Conservation (phyloP, 768 basidiomycete genomes). For the Leucosporidium yakuticum region DNA sequence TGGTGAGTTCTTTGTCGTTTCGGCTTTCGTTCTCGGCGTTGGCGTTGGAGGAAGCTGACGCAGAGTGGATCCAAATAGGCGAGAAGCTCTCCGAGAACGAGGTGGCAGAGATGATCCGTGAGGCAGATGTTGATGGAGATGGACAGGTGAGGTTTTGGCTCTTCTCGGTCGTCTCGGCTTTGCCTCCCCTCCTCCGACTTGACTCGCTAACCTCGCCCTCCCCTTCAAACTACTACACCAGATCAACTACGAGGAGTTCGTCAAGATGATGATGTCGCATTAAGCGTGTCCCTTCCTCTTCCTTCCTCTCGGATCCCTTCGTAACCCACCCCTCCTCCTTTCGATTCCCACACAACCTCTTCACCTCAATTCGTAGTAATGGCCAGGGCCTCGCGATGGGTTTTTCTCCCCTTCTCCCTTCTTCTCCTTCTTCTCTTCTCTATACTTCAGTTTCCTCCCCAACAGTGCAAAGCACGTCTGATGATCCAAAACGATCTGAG, state of each 20-base stretch:
- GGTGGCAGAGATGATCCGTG: constrained; percentile 94
- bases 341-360: not conserved
- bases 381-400: not conserved
- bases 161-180: not conserved
- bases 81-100: constrained; percentile 81
- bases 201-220: too few relatives aligned
- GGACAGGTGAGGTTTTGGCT: constrained; percentile 53
- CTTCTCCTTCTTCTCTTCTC: not conserved
- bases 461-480: not conserved
- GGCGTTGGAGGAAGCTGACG: not conserved
- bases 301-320: not conserved
- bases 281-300: not conserved
- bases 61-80: constrained; percentile 50
- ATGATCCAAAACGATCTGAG: not conserved
- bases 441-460: not conserved
- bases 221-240: not conserved
- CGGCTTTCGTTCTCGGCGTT: not conserved
- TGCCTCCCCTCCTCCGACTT: too few relatives aligned
- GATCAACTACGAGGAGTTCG: constrained; percentile 73
- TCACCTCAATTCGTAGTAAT: not conserved
- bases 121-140: constrained; percentile 92
- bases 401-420: too few relatives aligned
- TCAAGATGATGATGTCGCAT: constrained; percentile 9
- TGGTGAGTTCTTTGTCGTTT: constrained; percentile 50
- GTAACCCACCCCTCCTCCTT: not conserved